Base-by-base conservation (phyloP, 371 early-diverging fungal genomes). In the Vairimorpha apis region DNA sequence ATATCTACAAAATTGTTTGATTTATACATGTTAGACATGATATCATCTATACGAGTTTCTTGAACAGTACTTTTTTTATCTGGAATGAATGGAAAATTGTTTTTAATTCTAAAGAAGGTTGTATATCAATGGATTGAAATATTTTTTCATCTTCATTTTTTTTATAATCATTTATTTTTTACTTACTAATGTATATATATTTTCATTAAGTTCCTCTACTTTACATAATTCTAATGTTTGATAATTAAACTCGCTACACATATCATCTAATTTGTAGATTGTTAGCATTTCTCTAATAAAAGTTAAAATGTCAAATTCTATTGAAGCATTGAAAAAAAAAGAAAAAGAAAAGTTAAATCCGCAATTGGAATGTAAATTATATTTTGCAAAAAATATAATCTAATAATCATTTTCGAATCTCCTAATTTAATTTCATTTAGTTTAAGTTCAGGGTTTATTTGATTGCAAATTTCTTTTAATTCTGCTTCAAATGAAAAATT, bases 21-120 rank as follows among this genome's bases (percentile, higher is more conserved):
- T 27, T 44, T 62, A 37, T 70, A 70, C 25, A 70, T 70, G 29
- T 62, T 70, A 35, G 32, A 45, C 2, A 70, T n/a, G 18, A 62
- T 70, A 35, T 51, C 35, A 21, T 67, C 41, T 51, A 49, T 62
- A 62, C 29, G 18, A 37, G 18, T 55, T 33, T 43, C 49, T 7
- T 32, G 2, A 1, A 44, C 37, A 44, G 45, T 62, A 27, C 30
- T 37, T 33, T 32, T 18, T 25, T 62, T 41, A 60, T 62, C 60
- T 47, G 70, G 70, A 60, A 29, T 25, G 62, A 2, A 35, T 13
- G 16, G 16, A 4, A 8, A 4, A 5, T 5, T 2, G 3, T 18
- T 8, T 1, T 35, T 10, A 16, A 3, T 5, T 60, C 23, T 32
- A 16, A 2, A 56, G 8, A 4, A 25, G 8, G 8, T 8, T n/a